Conservation (phyloP, 192 early-diverging fungal species). For the Rhizoclosmatium globosum region DNA sequence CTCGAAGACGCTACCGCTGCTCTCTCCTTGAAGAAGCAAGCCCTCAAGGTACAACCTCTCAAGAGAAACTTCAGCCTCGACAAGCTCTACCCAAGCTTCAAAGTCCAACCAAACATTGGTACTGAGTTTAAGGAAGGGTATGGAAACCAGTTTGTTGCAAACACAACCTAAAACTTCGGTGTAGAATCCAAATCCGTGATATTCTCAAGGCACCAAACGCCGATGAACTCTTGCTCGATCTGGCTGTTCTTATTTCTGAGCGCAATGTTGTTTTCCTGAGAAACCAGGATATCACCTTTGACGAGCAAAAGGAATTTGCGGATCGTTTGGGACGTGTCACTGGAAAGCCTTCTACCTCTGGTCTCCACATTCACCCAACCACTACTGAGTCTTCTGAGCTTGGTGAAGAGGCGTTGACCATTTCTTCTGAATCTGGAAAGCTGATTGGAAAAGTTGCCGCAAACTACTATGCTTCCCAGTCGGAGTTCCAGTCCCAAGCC, state of each 20-base stretch:
- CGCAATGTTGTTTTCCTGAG: conserved; percentile 75
- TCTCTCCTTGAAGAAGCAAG: too few species aligned
- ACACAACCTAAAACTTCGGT: neutral
- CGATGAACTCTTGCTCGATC: too few species aligned
- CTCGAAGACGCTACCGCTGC: too few species aligned
- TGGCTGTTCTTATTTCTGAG: too few species aligned
- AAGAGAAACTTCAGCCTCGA: conserved; percentile 39
- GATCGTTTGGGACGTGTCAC: neutral
- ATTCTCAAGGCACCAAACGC: conserved; percentile 46
- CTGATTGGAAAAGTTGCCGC: neutral
- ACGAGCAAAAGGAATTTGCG: conserved; percentile 44
- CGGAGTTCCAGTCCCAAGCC: neutral
- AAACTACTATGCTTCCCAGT: neutral
- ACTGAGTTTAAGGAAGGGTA: conserved; percentile 66
- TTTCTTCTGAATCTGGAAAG: neutral
- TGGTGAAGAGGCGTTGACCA: neutral
- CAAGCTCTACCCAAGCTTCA: conserved; percentile 59
- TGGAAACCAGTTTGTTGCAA: neutral
- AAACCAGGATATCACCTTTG: conserved; percentile 61
- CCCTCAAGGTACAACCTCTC: neutral
- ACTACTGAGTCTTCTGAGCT: conserved; percentile 15
- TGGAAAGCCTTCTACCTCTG: conserved; percentile 23
- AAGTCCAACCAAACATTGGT: conserved; percentile 66
- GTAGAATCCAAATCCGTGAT: conserved; percentile 27
- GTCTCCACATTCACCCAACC: conserved; percentile 25